These are phyloP conservation scores for Colletotrichum gigasporum DNA, from an alignment of 2,329 filamentous ascomycete genomes.

Conservation along the genomic window DNA sequence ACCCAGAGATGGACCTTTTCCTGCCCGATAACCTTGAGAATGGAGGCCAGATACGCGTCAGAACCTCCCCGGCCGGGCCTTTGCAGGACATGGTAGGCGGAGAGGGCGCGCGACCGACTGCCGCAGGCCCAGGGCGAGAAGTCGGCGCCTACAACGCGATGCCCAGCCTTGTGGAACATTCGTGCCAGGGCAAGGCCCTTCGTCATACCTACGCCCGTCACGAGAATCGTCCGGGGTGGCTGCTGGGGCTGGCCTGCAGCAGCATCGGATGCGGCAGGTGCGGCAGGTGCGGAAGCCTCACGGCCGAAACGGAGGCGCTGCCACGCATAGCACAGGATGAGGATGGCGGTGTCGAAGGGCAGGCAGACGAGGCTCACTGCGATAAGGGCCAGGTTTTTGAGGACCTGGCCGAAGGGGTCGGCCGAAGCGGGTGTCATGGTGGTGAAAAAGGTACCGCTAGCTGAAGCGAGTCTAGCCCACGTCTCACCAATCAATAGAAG, in stretches of 20 bases:
- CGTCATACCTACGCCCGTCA: constrained; percentile 78
- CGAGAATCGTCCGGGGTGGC: constrained; percentile 58
- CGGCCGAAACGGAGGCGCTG: constrained; percentile 7
- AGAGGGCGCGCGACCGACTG: constrained; percentile 66
- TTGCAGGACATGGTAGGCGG: constrained; percentile 60
- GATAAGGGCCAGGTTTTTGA: constrained; percentile 29
- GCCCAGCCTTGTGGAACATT: constrained; percentile 69
- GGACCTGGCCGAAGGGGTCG: constrained; percentile 16
- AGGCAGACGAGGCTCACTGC: constrained; percentile 19
- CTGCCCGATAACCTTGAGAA: constrained; percentile 66
- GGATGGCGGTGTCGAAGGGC: constrained; percentile 18
- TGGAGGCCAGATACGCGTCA: constrained; percentile 61
- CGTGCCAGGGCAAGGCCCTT: constrained; percentile 76
- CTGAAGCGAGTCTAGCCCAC: neutral
- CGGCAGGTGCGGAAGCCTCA: neutral
- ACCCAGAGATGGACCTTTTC: constrained; percentile 78
- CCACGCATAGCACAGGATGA: constrained; percentile 4
- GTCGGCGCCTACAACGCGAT: constrained; percentile 78
- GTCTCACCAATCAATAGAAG: neutral
- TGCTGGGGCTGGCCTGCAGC: neutral
- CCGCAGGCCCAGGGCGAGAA: constrained; percentile 63
- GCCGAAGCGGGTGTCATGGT: constrained; percentile 12
- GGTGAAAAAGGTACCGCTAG: neutral
- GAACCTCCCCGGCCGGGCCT: constrained; percentile 37
- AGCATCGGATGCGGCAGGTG: neutral